These are phyloP conservation scores for Candida jianshihensis DNA, from an alignment of 805 yeast species.

Conservation along the genomic window DNA sequence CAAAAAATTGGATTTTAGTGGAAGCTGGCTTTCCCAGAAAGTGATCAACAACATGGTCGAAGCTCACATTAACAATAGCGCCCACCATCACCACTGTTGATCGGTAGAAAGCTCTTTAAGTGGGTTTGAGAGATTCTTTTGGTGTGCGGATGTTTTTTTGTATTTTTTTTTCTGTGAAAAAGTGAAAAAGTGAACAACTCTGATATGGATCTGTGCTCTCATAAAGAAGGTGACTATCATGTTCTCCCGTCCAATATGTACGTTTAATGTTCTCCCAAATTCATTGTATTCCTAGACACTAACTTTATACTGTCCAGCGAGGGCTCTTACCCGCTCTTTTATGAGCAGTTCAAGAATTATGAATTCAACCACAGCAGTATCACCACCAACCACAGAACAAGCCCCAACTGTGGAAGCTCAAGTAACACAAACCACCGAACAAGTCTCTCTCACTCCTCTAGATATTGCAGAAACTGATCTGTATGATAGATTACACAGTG, in stretches of 20 bases:
- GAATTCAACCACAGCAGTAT: conserved; percentile 3
- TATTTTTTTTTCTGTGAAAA: conserved; percentile 4
- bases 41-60: conserved; percentile 2
- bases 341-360: conserved; percentile 4
- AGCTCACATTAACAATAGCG: conserved; percentile 1
- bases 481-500: conserved; percentile 11
- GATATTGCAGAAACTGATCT: conserved; percentile 11
- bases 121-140: no score
- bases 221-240: background rate
- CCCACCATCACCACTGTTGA: background rate
- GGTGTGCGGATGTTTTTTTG: conserved; percentile 8
- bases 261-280: background rate
- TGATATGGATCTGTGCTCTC: background rate
- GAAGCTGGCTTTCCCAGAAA: background rate
- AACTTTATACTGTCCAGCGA: conserved; percentile 2
- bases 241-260: conserved; percentile 8
- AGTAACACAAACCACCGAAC: background rate
- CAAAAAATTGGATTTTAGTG: background rate
- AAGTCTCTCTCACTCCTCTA: background rate
- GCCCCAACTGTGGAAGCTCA: background rate
- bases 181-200: background rate
- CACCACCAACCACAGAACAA: background rate
- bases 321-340: conserved; percentile 5
- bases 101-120: no score
- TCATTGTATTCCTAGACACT: background rate